These are phyloP conservation scores for Sanghuangporus sanghuang DNA, from an alignment of 1,284 basidiomycete genomes.

Conservation along the genomic window DNA sequence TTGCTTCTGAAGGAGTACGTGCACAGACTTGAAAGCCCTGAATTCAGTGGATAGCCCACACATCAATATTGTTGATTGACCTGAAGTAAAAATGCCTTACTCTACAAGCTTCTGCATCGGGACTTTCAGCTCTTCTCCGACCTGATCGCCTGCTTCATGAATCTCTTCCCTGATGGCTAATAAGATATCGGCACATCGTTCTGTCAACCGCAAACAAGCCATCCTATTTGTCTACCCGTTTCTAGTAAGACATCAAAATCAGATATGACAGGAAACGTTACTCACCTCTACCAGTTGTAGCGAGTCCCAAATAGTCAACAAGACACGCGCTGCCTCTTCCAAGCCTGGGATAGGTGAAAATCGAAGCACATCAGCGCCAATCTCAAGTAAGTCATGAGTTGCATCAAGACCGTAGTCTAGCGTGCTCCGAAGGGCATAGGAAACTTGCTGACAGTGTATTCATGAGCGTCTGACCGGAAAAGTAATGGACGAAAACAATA, in stretches of 20 bases:
- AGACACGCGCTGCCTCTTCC: slow-evolving; percentile 41
- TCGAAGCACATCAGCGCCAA: slow-evolving; percentile 45
- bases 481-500: background rate
- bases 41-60: background rate
- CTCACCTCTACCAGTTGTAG: slow-evolving; percentile 57
- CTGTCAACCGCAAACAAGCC: slow-evolving; percentile 44
- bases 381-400: slow-evolving; percentile 41
- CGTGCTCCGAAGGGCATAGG: slow-evolving; percentile 31
- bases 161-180: slow-evolving; percentile 42
- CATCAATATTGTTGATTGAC: background rate
- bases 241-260: background rate
- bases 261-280: slow-evolving; percentile 14
- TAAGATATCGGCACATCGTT: slow-evolving; percentile 48
- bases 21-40: slow-evolving; percentile 42
- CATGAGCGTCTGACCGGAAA: background rate
- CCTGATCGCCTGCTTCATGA: slow-evolving; percentile 33
- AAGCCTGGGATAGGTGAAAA: slow-evolving; percentile 55
- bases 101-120: slow-evolving; percentile 43
- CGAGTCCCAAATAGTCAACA: slow-evolving; percentile 59
- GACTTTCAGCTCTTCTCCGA: slow-evolving; percentile 30
- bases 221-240: slow-evolving; percentile 42
- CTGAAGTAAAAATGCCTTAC: slow-evolving; percentile 33
- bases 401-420: slow-evolving; percentile 39
- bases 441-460: slow-evolving; percentile 1
- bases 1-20: slow-evolving; percentile 52